Base-by-base conservation (phyloP, 371 early-diverging fungal species). In the Syncephalis fuscata region DNA sequence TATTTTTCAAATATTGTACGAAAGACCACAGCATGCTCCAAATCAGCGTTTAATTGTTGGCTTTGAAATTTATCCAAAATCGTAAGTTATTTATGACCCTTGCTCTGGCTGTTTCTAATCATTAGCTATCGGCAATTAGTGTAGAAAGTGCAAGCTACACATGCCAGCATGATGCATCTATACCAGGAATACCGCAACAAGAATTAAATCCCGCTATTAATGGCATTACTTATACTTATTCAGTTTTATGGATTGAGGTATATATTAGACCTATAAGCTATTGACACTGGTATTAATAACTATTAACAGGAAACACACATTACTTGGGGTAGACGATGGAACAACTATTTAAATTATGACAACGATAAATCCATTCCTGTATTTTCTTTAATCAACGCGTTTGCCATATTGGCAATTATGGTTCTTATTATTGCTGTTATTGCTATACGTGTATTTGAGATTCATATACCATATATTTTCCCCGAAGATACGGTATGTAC, bases 361-460 rank as follows among this genome's bases (percentile, higher is more conserved):
- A 42, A 49, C 11, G 65, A 71, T 36, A 48, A 65, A 23, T 60
- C 62, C 39, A 63, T 74, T 21, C 71, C 70, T 48, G 72, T 66
- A 71, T 73, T 60, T 53, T 73, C 80, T 39, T 71, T 87, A 48
- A 63, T 80, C 65, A 87, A 87, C 65, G 77, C 83, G 16, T 63
- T 74, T 5, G 70, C 84, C 16, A 80, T 86, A 46, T 73, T 79
- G 24, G 48, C 86, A 21, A 69, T 88, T 64, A 63, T 88, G 40
- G 73, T 85, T 5, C 85, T 85, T 43, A 79, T 92, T 76, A 80
- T 91, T 3, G 80, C 79, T 9, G 75, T 89, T 65, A 84, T 91
- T 43, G 67, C 91, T 49, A 57, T 88, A 49, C 77, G 88, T 48
- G 82, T 88, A 24, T 67, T 92, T 25, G 85, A 84, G 70, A 82